phyloP scores from a whole-genome alignment of 2,329 filamentous ascomycete genomes.

The Fusarium anthophilum region DNA sequence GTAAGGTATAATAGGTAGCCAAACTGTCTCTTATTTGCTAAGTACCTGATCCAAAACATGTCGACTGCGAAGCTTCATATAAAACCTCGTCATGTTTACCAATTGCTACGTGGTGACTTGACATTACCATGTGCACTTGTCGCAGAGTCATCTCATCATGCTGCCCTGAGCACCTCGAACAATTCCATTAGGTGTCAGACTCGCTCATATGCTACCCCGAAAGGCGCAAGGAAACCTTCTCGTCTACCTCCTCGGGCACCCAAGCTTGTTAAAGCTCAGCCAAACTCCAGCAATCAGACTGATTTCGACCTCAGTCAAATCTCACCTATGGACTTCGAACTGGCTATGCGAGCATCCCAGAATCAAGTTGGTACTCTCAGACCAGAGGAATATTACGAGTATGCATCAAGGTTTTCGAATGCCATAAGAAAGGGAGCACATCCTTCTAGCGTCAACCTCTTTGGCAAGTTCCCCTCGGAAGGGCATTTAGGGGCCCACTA shows the following conservation, averaged over 20 bases:
- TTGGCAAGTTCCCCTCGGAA: slow-evolving; percentile 34
- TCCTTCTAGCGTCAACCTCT: slow-evolving; percentile 33
- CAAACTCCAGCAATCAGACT: slow-evolving; percentile 1
- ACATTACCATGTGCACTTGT: neutral
- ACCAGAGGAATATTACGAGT: slow-evolving; percentile 39
- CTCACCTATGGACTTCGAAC: slow-evolving; percentile 34
- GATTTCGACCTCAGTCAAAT: slow-evolving; percentile 37
- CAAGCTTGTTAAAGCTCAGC: neutral
- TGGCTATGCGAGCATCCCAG: slow-evolving; percentile 19
- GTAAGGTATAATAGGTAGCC: neutral
- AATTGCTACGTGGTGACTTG: slow-evolving; percentile 10
- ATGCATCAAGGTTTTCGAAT: slow-evolving; percentile 33
- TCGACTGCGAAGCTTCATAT: slow-evolving; percentile 4
- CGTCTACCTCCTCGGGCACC: slow-evolving; percentile 23
- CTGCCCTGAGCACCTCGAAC: neutral
- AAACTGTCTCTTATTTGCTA: neutral
- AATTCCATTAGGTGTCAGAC: slow-evolving; percentile 8
- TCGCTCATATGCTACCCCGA: slow-evolving; percentile 31
- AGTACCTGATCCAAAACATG: neutral
- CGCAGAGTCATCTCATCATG: neutral
- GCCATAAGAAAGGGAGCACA: slow-evolving; percentile 34
- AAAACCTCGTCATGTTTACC: slow-evolving; percentile 4
- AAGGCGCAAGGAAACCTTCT: slow-evolving; percentile 7
- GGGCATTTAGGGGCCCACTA: neutral
- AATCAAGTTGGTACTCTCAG: slow-evolving; percentile 30